These are phyloP conservation scores for Podospora comata DNA, from an alignment of 495 filamentous ascomycete species.

Conservation along the genomic window DNA sequence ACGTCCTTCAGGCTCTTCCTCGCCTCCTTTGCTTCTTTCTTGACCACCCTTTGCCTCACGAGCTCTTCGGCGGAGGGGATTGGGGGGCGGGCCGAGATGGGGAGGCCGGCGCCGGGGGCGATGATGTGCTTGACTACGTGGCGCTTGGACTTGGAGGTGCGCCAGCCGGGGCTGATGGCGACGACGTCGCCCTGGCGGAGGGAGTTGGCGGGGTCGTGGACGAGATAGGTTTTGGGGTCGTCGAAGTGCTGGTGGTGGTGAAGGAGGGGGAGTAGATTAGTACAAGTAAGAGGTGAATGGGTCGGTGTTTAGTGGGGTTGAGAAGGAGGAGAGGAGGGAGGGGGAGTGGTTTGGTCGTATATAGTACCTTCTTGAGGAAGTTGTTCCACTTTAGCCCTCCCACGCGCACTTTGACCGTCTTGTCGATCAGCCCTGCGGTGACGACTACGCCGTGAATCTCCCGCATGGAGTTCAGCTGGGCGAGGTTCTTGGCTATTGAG, in stretches of 20 bases:
- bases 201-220: slow-evolving; percentile 73
- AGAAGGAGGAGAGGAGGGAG: slow-evolving; percentile 8
- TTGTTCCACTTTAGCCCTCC: slow-evolving; percentile 60
- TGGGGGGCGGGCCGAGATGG: slow-evolving; percentile 59
- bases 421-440: slow-evolving; percentile 65
- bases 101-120: slow-evolving; percentile 60
- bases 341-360: background rate
- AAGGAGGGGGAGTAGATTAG: background rate
- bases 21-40: slow-evolving; percentile 35
- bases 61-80: slow-evolving; percentile 63
- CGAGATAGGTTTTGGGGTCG: slow-evolving; percentile 51
- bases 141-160: slow-evolving; percentile 61
- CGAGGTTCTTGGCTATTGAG: background rate
- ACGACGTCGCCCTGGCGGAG: slow-evolving; percentile 75
- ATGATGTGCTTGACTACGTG: slow-evolving; percentile 78
- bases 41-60: slow-evolving; percentile 44
- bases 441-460: slow-evolving; percentile 59
- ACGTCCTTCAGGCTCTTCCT: slow-evolving; percentile 18
- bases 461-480: slow-evolving; percentile 24
- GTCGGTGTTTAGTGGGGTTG: background rate
- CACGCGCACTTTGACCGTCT: slow-evolving; percentile 66
- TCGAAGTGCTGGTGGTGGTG: slow-evolving; percentile 44
- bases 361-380: slow-evolving; percentile 53
- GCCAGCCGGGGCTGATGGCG: slow-evolving; percentile 66
- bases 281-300: background rate